These are phyloP conservation scores for Turritis glabra DNA, from an alignment of 345 rosid genomes.

Conservation along the genomic window DNA sequence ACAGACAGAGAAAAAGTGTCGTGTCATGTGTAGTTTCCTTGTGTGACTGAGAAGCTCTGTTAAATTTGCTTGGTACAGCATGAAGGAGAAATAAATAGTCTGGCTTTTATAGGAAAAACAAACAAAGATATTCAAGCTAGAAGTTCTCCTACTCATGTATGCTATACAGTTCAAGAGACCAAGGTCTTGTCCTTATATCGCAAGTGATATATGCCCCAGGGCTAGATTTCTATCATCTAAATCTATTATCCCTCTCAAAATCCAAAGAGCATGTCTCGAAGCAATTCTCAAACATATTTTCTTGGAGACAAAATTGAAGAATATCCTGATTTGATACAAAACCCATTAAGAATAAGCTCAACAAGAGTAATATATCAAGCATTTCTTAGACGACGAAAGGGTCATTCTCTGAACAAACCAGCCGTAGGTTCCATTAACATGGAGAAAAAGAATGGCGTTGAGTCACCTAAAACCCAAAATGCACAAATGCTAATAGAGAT, in stretches of 20 bases:
- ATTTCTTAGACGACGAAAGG: neutral
- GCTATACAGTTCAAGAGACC: neutral
- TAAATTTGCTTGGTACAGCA: neutral
- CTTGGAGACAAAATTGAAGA: neutral
- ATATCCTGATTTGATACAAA: neutral
- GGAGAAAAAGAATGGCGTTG: neutral
- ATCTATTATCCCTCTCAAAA: neutral
- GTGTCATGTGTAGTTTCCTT: neutral
- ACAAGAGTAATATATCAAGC: neutral
- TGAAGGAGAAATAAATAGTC: neutral
- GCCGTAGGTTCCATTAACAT: neutral
- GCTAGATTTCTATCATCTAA: neutral
- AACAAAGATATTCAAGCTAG: neutral
- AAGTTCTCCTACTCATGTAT: neutral
- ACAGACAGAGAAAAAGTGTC: conserved; percentile 41
- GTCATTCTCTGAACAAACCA: neutral
- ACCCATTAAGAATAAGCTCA: neutral
- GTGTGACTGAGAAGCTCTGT: neutral
- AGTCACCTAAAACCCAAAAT: neutral
- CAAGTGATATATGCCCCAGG: neutral
- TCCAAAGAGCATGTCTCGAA: too few relatives aligned
- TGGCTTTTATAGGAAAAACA: neutral
- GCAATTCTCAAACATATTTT: neutral
- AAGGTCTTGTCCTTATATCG: neutral
- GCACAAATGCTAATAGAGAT: neutral